Evolutionary conservation across 805 yeast species (phyloP).

Genomic region (Myxozyma monticola): DNA sequence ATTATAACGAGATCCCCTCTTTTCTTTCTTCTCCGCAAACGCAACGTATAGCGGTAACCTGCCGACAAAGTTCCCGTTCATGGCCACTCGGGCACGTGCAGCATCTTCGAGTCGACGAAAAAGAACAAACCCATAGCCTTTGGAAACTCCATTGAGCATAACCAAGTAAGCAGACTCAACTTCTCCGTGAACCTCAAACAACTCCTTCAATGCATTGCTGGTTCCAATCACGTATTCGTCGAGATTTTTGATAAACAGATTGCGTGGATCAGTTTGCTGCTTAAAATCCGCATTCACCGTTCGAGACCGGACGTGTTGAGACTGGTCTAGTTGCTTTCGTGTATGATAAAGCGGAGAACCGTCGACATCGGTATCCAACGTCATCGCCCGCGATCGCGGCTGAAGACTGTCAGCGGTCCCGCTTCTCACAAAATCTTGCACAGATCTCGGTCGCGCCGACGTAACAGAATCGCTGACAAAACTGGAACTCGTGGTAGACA

Average conservation of each 20-base stretch:
- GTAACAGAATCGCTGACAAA: too few species aligned
- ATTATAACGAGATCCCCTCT: too few species aligned
- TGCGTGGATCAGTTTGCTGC: conserved; percentile 20
- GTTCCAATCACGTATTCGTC: conserved; percentile 17
- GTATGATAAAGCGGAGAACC: too few species aligned
- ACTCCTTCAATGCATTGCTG: conserved; percentile 9
- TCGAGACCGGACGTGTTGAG: too few species aligned
- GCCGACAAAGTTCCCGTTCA: conserved; percentile 24
- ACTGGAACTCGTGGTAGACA: too few species aligned
- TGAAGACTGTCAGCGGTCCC: too few species aligned
- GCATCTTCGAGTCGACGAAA: conserved; percentile 23
- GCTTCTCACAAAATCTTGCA: too few species aligned
- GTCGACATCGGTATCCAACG: too few species aligned
- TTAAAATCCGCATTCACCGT: too few species aligned
- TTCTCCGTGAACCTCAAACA: conserved; percentile 20
- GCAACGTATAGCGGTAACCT: conserved; percentile 16
- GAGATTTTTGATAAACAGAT: conserved; percentile 25
- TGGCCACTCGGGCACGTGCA: conserved; percentile 5
- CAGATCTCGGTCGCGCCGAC: too few species aligned
- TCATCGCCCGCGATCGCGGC: too few species aligned
- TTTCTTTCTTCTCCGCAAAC: conserved; percentile 27
- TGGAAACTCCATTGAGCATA: conserved; percentile 6
- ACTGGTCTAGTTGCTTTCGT: too few species aligned
- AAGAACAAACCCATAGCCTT: conserved; percentile 27
- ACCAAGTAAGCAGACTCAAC: conserved; percentile 16